A percentile compares a stretch with the other conserved stretches of the same genome.
Conservation (phyloP, 1,139 yeast genomes). For the Saccharomycopsis hybrid region DNA sequence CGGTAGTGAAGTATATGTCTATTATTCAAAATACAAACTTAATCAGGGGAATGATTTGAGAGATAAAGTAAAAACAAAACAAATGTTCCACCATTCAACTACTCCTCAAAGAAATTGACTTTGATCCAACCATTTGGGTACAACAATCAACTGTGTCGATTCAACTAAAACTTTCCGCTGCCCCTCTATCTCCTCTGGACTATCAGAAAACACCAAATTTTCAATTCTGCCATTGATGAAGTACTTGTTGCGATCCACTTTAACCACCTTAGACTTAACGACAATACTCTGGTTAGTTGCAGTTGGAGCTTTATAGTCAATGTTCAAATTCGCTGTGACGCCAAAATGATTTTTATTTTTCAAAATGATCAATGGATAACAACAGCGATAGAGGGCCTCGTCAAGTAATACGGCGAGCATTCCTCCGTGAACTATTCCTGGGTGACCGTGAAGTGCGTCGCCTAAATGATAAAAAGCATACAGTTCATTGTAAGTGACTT, state of each 20-base stretch:
- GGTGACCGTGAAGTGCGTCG: slow-evolving; percentile 49
- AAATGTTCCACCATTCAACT: too few species aligned
- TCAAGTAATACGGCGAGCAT: slow-evolving; percentile 76
- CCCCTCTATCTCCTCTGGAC: background rate
- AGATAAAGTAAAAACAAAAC: too few species aligned
- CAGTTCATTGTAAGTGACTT: slow-evolving; percentile 35
- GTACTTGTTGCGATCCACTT: slow-evolving; percentile 6
- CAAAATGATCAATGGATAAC: slow-evolving; percentile 70
- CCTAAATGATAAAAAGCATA: slow-evolving; percentile 70
- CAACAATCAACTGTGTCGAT: slow-evolving; percentile 11
- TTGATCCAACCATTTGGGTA: slow-evolving; percentile 13
- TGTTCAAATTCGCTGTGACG: slow-evolving; percentile 72
- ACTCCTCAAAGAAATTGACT: too few species aligned
- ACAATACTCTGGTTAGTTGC: slow-evolving; percentile 2
- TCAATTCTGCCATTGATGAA: slow-evolving; percentile 8
- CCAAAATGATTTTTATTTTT: slow-evolving; percentile 51
- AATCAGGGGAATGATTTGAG: too few species aligned
- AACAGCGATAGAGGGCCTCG: slow-evolving; percentile 81
- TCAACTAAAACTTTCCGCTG: slow-evolving; percentile 6
- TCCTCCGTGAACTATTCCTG: slow-evolving; percentile 80
- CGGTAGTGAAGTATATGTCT: too few species aligned
- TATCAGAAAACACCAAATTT: background rate
- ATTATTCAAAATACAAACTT: too few species aligned
- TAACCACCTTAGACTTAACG: slow-evolving; percentile 3
- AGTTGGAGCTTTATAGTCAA: slow-evolving; percentile 49